Percentiles rank a stretch among this genome's conserved stretches.
phyloP scores from a whole-genome alignment of 164 flowering plant species.

The Aristolochia contorta region DNA sequence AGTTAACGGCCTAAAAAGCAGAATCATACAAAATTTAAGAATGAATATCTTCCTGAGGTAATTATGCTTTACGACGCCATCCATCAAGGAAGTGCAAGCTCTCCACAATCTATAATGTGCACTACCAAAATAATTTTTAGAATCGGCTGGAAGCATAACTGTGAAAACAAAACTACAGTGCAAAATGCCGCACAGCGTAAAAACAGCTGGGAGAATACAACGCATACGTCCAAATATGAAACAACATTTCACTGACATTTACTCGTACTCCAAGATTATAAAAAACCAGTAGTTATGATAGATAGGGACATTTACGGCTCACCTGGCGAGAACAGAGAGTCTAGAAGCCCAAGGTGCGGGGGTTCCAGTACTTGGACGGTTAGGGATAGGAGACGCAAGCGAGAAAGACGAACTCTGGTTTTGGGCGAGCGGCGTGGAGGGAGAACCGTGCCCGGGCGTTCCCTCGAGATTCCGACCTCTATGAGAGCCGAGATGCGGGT shows the following conservation, averaged over 20 bases:
- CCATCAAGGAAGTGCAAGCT: no score
- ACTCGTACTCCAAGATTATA: neutral
- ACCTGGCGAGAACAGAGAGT: constrained; percentile 80
- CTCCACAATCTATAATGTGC: no score
- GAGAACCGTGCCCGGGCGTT: constrained; percentile 18
- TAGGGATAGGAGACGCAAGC: constrained; percentile 25
- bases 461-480: constrained; percentile 15
- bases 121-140: no score
- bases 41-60: no score
- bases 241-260: neutral
- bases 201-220: neutral
- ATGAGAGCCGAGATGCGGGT: constrained; percentile 26
- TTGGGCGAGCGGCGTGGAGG: constrained; percentile 33
- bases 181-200: neutral
- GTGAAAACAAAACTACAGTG: neutral
- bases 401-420: constrained; percentile 16
- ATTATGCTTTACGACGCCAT: no score
- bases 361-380: constrained; percentile 74
- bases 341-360: constrained; percentile 96
- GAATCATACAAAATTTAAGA: no score
- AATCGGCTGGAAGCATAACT: neutral
- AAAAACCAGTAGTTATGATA: no score
- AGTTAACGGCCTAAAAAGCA: no score
- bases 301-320: neutral
- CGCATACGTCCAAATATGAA: neutral